Percentiles rank a stretch among this genome's conserved stretches.
Evolutionary conservation across 257 asterid species (phyloP).

Genomic region (Fraxinus americana): DNA sequence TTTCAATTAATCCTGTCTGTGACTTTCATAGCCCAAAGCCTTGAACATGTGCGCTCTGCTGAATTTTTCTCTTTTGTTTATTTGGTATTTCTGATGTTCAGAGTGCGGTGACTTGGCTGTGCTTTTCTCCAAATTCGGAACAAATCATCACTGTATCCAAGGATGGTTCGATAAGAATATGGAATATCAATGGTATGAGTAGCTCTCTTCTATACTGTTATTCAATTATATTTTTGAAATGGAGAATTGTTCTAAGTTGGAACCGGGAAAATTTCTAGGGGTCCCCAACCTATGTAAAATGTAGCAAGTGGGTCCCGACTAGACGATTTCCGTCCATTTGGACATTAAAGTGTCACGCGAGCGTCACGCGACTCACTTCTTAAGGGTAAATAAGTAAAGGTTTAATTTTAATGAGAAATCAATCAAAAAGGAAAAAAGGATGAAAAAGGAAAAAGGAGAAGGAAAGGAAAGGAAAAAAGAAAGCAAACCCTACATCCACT

Average conservation of each 20-base stretch:
- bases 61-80: slow-evolving; percentile 16
- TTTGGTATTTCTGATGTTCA: slow-evolving; percentile 36
- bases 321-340: not conserved
- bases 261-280: not conserved
- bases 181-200: slow-evolving; percentile 88
- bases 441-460: not conserved
- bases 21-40: slow-evolving; percentile 13
- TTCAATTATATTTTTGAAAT: not conserved
- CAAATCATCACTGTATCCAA: slow-evolving; percentile 90
- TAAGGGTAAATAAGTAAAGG: not conserved
- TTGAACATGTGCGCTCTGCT: slow-evolving; percentile 10
- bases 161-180: slow-evolving; percentile 88
- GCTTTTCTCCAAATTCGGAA: slow-evolving; percentile 89
- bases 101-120: slow-evolving; percentile 99
- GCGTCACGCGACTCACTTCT: not conserved
- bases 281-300: not conserved
- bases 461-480: not conserved
- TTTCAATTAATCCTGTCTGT: not conserved
- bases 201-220: not conserved
- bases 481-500: not conserved
- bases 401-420: not conserved
- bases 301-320: not conserved
- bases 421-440: not conserved
- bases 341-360: not conserved
- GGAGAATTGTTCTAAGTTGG: not conserved